Evolutionary conservation across 352 stramenopile species (phyloP).

Genomic region (Hyaloperonospora brassicae): DNA sequence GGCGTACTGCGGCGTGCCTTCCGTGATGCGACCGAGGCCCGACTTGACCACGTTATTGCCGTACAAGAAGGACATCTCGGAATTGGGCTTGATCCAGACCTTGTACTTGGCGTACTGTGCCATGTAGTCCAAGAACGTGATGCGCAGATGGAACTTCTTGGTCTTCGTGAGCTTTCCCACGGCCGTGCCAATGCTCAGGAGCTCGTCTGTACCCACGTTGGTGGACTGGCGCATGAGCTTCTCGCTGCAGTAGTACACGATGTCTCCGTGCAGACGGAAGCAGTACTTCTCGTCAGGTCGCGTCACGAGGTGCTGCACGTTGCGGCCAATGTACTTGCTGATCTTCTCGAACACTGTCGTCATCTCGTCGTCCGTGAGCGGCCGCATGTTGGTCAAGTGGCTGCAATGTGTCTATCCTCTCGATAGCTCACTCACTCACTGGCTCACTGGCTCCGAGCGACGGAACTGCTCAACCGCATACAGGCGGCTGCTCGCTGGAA

Average conservation of each 20-base stretch:
- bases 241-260: slow-evolving; percentile 96
- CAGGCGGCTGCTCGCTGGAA: neutral
- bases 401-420: neutral
- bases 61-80: slow-evolving; percentile 99
- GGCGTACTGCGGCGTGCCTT: slow-evolving; percentile 96
- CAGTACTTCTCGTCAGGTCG: slow-evolving; percentile 95
- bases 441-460: slow-evolving; percentile 16
- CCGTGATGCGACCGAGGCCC: slow-evolving; percentile 95
- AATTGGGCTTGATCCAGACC: slow-evolving; percentile 99
- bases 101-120: slow-evolving; percentile 99
- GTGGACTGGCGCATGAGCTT: slow-evolving; percentile 94
- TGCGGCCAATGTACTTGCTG: slow-evolving; percentile 97
- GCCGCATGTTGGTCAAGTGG: slow-evolving; percentile 78
- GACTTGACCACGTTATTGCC: slow-evolving; percentile 99
- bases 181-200: slow-evolving; percentile 95
- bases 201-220: slow-evolving; percentile 91
- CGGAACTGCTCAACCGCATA: slow-evolving; percentile 20
- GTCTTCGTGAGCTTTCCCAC: slow-evolving; percentile 99
- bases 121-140: slow-evolving; percentile 98
- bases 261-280: slow-evolving; percentile 95
- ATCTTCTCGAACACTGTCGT: slow-evolving; percentile 97
- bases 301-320: slow-evolving; percentile 96
- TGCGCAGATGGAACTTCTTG: slow-evolving; percentile 97
- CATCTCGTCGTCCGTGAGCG: slow-evolving; percentile 96
- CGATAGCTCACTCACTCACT: neutral